Evolutionary conservation across 148 eudicot genomes (phyloP).

Genomic region (Chenopodium album): DNA sequence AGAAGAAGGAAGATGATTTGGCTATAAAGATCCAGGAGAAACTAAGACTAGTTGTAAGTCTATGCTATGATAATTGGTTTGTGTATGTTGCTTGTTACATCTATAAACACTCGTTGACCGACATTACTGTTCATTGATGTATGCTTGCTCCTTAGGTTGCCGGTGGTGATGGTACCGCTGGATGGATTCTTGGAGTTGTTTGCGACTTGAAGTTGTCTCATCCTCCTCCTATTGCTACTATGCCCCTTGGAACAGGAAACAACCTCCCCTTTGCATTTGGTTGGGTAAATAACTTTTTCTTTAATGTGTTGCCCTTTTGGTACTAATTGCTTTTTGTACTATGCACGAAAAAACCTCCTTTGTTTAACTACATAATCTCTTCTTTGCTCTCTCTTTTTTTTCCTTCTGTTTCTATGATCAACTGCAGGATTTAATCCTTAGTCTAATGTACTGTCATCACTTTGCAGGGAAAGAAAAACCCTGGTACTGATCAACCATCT

Average conservation of each 20-base stretch:
- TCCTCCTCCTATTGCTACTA: conserved; percentile 90
- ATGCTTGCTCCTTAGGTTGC: conserved; percentile 64
- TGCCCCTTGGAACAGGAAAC: conserved; percentile 96
- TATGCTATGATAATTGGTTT: not conserved
- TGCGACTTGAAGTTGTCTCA: conserved; percentile 79
- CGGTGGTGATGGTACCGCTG: conserved; percentile 99
- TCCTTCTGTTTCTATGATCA: not conserved
- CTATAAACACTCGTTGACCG: not conserved
- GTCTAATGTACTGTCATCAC: conserved; percentile 16
- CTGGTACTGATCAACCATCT: conserved; percentile 67
- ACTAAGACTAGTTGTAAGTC: conserved; percentile 76
- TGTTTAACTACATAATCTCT: not conserved
- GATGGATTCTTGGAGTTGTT: conserved; percentile 97
- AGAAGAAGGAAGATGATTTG: conserved; percentile 53
- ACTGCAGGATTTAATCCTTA: not conserved
- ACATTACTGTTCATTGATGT: conserved; percentile 1
- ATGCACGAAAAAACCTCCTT: not conserved
- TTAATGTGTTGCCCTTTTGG: not conserved
- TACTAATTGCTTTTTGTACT: not conserved
- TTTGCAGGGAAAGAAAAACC: conserved; percentile 90
- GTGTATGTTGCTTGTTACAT: not conserved
- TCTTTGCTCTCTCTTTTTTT: not conserved
- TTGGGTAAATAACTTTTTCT: conserved; percentile 54
- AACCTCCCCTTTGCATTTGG: conserved; percentile 97
- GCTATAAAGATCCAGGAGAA: conserved; percentile 62